Evolutionary conservation across 2,329 filamentous ascomycete species (phyloP), one percentile per base, ranked within the genome.

Genomic region (Colletotrichum orbiculare): DNA sequence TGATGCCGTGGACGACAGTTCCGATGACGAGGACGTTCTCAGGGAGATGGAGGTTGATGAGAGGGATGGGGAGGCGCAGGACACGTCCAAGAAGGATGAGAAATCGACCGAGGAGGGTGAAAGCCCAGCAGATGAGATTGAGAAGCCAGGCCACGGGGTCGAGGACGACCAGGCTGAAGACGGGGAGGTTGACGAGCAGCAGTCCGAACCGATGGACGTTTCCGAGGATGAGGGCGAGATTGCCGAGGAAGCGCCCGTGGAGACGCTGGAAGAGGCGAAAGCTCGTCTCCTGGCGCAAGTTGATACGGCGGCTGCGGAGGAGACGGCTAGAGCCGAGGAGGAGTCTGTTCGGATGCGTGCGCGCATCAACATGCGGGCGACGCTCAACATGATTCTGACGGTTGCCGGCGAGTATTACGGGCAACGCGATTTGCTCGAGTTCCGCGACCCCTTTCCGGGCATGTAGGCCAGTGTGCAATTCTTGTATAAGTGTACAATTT

Each of bases 381-480:
- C 93, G 45, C 82, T 97, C 39, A 94, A 96, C 78, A 97, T 97
- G 93, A 92, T 97, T 57, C 82, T 97, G 70, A 96, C 92, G 0
- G 85, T 97, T 41, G 90, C 91, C 52, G 94, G 93, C 71, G 94
- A 97, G 78, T 88, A 92, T 69, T 98, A 94, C 77, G 94, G 95
- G 1, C 95, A 98, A 78, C 85, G 90, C 69, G 95, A 98, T 76
- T 78, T 97, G 67, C 84, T 97, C 53, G 88, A 91, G 71, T 91
- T 90, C 67, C 86, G 93, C 63, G 86, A 90, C 67, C 85, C 86
- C 4, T 89, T 88, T 71, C 78, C 82, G 25, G 78, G 79, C 39
- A 74, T 82, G 69, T 81, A 77, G 74, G 17, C 15, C 8, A 2
- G 4, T 1, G 11, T 12, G 9, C 7, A 12, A n/a, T n/a, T 25